Percentiles rank a stretch among this genome's conserved stretches.
These are phyloP conservation scores for Crotalaria pallida DNA, from an alignment of 306 rosid genomes.

Conservation along the genomic window DNA sequence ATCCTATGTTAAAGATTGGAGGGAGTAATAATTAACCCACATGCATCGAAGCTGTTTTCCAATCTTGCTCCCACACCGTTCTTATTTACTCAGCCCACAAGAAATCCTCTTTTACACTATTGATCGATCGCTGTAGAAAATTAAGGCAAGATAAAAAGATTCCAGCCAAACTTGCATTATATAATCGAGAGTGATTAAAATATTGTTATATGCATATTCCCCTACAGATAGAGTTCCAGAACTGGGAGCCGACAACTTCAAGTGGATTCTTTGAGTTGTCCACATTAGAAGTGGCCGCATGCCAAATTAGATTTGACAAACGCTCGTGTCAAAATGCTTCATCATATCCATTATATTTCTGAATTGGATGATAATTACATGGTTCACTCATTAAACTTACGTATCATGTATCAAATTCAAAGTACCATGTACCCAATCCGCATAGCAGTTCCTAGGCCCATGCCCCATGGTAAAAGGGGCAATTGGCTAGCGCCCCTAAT, in stretches of 20 bases:
- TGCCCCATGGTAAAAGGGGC: no score
- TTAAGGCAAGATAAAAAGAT: background rate
- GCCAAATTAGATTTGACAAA: background rate
- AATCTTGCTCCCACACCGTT: background rate
- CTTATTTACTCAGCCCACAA: background rate
- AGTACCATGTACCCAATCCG: no score
- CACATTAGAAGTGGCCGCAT: slow-evolving; percentile 2
- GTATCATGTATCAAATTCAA: no score
- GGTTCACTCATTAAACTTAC: no score
- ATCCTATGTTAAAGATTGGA: no score
- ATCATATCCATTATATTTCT: background rate
- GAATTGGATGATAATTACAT: no score
- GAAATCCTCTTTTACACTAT: background rate
- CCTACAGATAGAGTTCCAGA: background rate
- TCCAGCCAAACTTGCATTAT: background rate
- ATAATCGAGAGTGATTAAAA: background rate
- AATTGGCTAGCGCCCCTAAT: no score
- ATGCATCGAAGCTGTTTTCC: background rate
- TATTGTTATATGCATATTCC: background rate
- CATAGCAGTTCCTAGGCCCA: no score
- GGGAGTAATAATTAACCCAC: background rate
- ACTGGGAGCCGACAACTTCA: background rate
- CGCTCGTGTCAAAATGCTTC: background rate
- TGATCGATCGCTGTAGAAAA: background rate
- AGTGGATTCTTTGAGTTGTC: slow-evolving; percentile 13